phyloP scores from a whole-genome alignment of 768 basidiomycete genomes.

The Epithele typhae region DNA sequence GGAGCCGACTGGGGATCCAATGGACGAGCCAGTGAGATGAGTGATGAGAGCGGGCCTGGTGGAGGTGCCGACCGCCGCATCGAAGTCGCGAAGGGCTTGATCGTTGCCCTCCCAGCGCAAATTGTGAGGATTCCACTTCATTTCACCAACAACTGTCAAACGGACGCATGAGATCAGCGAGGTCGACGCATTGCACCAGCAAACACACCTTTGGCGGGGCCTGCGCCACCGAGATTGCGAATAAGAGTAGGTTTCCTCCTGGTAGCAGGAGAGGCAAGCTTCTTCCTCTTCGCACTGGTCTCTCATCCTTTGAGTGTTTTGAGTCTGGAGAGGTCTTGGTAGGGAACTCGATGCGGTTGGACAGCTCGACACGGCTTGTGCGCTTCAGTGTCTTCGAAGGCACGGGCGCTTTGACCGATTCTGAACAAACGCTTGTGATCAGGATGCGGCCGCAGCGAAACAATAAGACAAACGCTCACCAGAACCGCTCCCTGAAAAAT shows the following conservation, averaged over 20 bases:
- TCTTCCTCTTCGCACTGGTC: constrained; percentile 44
- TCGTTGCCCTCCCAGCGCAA: constrained; percentile 99
- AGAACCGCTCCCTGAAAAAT: constrained; percentile 34
- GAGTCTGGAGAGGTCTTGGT: constrained; percentile 27
- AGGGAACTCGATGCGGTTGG: constrained; percentile 50
- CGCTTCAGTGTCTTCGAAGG: constrained; percentile 54
- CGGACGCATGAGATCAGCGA: too few species aligned
- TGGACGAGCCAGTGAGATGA: constrained; percentile 84
- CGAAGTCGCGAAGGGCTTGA: constrained; percentile 85
- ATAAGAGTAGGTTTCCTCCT: constrained; percentile 84
- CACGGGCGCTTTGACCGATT: constrained; percentile 20
- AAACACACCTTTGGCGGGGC: constrained; percentile 68
- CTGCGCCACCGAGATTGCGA: constrained; percentile 68
- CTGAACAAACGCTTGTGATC: not conserved
- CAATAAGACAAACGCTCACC: constrained; percentile 33
- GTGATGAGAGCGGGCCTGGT: constrained; percentile 95
- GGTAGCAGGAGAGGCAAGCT: constrained; percentile 43
- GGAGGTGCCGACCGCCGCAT: constrained; percentile 71
- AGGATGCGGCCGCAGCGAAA: not conserved
- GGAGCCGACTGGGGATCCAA: constrained; percentile 73
- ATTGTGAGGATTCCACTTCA: constrained; percentile 93
- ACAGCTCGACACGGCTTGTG: constrained; percentile 52
- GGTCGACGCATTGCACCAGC: too few species aligned
- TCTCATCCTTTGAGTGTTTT: constrained; percentile 20
- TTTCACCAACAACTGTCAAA: constrained; percentile 79